A percentile compares a stretch with the other conserved stretches of the same genome.
Conservation (phyloP, 2,329 filamentous ascomycete species). For the Trichoderma arundinaceum region DNA sequence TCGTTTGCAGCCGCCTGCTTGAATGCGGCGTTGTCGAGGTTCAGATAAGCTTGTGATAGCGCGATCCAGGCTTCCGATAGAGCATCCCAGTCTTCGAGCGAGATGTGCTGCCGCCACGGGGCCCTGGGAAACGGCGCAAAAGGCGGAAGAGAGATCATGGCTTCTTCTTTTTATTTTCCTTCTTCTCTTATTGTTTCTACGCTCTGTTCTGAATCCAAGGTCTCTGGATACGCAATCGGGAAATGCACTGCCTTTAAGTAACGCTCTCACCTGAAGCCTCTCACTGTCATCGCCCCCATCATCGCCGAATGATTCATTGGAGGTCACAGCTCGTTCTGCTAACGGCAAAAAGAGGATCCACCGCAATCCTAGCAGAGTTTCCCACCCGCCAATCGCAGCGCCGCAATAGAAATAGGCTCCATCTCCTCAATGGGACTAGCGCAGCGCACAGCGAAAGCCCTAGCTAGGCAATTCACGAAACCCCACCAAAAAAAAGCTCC, state of each 20-base stretch:
- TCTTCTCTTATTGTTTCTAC: background rate
- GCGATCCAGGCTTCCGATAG: conserved; percentile 78
- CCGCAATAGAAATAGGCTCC: background rate
- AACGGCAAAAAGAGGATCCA: background rate
- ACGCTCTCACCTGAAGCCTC: conserved; percentile 14
- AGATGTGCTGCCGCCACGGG: conserved; percentile 68
- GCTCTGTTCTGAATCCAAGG: background rate
- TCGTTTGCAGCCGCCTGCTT: conserved; percentile 56
- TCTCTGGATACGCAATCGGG: background rate
- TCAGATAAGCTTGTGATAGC: conserved; percentile 69
- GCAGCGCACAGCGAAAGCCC: conserved; percentile 35
- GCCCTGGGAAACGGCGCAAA: conserved; percentile 79
- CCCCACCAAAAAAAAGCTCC: conserved; percentile 35
- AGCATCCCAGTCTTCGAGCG: conserved; percentile 74
- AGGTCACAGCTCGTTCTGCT: background rate
- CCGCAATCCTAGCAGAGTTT: background rate
- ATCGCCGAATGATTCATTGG: conserved; percentile 35
- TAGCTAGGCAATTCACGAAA: conserved; percentile 24
- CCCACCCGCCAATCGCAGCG: conserved; percentile 31
- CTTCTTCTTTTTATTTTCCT: background rate
- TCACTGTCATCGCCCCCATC: conserved; percentile 29
- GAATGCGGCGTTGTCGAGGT: conserved; percentile 63
- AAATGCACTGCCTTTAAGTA: background rate
- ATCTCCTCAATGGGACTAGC: conserved; percentile 33
- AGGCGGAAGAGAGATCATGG: conserved; percentile 59